Percentiles rank a stretch among this genome's conserved stretches.
Conservation (phyloP, 371 early-diverging fungal genomes). For the Mucor piriformis region DNA sequence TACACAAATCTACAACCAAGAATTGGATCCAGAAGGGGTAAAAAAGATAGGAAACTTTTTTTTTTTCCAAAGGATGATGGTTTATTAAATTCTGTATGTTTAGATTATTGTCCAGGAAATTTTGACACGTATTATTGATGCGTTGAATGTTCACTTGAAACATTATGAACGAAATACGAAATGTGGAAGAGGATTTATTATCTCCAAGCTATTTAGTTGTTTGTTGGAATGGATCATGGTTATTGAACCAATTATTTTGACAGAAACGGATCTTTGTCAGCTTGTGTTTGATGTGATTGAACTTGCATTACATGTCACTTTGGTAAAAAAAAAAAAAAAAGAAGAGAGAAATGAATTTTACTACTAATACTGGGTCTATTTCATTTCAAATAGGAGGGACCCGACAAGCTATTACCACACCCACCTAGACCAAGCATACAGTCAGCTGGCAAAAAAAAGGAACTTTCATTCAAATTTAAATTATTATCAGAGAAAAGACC, state of each 20-base stretch:
- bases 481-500: constrained; percentile 44
- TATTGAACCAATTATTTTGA: constrained; percentile 60
- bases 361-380: neutral
- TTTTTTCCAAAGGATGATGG: no score
- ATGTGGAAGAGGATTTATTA: constrained; percentile 54
- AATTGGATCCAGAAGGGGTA: constrained; percentile 64
- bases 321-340: constrained; percentile 23
- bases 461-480: constrained; percentile 48
- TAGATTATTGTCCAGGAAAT: constrained; percentile 65
- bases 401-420: constrained; percentile 16
- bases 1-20: constrained; percentile 61
- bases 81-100: neutral
- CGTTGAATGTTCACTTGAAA: constrained; percentile 71
- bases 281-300: constrained; percentile 79
- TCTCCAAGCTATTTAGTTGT: constrained; percentile 72
- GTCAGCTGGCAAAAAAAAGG: constrained; percentile 31
- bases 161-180: constrained; percentile 50
- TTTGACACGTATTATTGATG: constrained; percentile 66
- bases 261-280: constrained; percentile 65
- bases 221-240: constrained; percentile 81
- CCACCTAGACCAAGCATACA: neutral
- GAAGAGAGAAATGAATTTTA: neutral
- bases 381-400: neutral
- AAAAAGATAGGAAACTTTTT: no score
- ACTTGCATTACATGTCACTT: constrained; percentile 50